Base-by-base conservation (phyloP, 805 yeast species). In the Metschnikowia dekortorum region DNA sequence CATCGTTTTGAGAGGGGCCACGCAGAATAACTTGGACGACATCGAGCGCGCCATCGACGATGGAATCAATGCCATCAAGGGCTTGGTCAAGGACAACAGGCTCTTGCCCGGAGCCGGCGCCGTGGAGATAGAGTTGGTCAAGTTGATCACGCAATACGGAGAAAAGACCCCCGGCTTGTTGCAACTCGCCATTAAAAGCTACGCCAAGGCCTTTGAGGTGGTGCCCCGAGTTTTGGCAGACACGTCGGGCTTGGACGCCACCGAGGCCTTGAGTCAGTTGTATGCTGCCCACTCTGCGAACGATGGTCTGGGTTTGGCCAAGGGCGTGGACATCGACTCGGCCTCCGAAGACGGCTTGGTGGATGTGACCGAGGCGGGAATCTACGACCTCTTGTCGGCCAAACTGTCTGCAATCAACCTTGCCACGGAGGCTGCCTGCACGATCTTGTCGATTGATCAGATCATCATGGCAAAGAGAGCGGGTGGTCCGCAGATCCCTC, bases 401-500 rank as follows among this genome's bases (percentile, higher is more conserved):
- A 92, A 94, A 76, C 80, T 78, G 61, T 86, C 89, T 54, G 99
- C 97, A 43, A 85, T 94, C 58, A 82, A 84, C 60, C 85, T 94
- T 55, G 98, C 99, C 14, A 90, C 97, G 3, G 98, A 94, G 58
- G 97, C 97, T 44, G 95, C 96, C 11, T 81, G 79, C 55, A 94
- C 98, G 5, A 85, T 91, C 47, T 77, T 91, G 55, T 84, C 96
- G 28, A 94, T 94, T 46, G 98, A 94, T 68, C 98, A 92, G 78
- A 92, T 92, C 62, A 94, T 92, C 66, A 94, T 92, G 94, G 98
- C 99, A 41, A 92, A 92, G 81, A 83, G 97, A 67, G 97, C 98
- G 2, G 99, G 99, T 57, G 99, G 99, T 22, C 99, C 99, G 44
- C 84, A 75, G 32, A 84, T 90, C 80, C 97, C 97, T 33, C 66